phyloP scores from a whole-genome alignment of 805 yeast genomes.

The Yamadazyma ubonensis region DNA sequence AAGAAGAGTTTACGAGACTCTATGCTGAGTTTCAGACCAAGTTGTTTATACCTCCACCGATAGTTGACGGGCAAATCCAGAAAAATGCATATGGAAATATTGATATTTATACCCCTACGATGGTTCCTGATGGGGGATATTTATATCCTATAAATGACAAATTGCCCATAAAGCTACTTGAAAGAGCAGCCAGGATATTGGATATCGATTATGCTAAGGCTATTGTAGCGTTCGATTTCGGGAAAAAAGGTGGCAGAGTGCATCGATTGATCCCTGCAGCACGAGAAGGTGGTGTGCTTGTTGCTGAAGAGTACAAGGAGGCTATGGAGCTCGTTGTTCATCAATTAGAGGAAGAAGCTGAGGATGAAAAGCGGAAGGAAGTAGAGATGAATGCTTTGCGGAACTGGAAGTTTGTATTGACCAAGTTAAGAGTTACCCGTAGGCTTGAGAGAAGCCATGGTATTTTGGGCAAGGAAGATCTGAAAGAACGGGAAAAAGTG shows the following conservation, averaged over 20 bases:
- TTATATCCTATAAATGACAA: conserved; percentile 39
- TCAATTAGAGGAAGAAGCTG: conserved; percentile 49
- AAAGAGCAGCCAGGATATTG: conserved; percentile 67
- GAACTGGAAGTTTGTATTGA: conserved; percentile 53
- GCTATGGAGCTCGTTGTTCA: conserved; percentile 56
- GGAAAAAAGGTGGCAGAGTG: conserved; percentile 27
- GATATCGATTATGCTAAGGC: conserved; percentile 84
- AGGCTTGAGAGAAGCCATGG: conserved; percentile 54
- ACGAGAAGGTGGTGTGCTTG: conserved; percentile 70
- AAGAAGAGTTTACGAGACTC: conserved; percentile 56
- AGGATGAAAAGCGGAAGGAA: conserved; percentile 41
- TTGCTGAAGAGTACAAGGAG: conserved; percentile 58
- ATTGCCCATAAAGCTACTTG: conserved; percentile 48
- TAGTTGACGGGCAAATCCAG: conserved; percentile 63
- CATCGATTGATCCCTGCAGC: conserved; percentile 52
- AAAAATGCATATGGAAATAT: conserved; percentile 81
- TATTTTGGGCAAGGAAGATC: conserved; percentile 21
- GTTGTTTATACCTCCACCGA: conserved; percentile 62
- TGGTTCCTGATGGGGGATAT: conserved; percentile 82
- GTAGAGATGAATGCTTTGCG: conserved; percentile 50
- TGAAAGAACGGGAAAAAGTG: background rate
- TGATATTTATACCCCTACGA: conserved; percentile 71
- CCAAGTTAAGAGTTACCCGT: conserved; percentile 47
- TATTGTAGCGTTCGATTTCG: conserved; percentile 81
- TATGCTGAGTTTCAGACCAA: conserved; percentile 82